Base-by-base conservation (phyloP, 2,329 filamentous ascomycete genomes). In the Exophiala dermatitidis region DNA sequence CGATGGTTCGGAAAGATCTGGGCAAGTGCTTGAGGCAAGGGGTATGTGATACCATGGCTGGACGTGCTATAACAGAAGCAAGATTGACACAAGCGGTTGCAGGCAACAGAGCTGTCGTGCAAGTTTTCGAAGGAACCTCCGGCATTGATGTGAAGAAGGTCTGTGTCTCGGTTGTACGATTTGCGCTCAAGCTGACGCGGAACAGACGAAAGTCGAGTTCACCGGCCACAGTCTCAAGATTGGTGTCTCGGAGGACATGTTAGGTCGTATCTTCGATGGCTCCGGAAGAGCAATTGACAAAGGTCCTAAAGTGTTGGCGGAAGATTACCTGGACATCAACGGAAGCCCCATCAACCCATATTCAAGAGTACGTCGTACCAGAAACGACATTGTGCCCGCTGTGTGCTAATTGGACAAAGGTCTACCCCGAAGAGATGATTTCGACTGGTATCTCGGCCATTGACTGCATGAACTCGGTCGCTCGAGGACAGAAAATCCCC, bases 361-460 rank as follows among this genome's bases (percentile, higher is more conserved):
- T 77, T 91, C 90, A 57, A 84, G 93, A 78, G 91, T 94, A 80
- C 65, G 82, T 68, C 34, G 48, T 48, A 8, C 32, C 9, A 6
- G 41, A 26, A 41, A 6, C 33, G 37, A 3, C 7, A 28, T 19
- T 19, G 19, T 37, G 49, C 36, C 6, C 29, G 3, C 30, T 37
- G 12, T 34, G 44, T 38, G 41, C 57, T 60, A 45, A 61, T 30
- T 34, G 52, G 52, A n/a, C 55, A 37, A 60, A 94, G 89, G 88
- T 95, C 64, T 98, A 98, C 70, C 93, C 93, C 67, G 93, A 98
- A 77, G 94, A 98, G 76, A 98, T 98, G 91, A 97, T 98, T 67
- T 93, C 91, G 34, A 98, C 93, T 45, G 93, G 93, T 83, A 98
- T 98, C 72, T 97, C 91, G 59, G 90, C 93, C 68, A 97, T 98